Percentiles rank a stretch among this genome's conserved stretches.
Conservation (phyloP, 495 filamentous ascomycete species). For the Clohesyomyces aquaticus region DNA sequence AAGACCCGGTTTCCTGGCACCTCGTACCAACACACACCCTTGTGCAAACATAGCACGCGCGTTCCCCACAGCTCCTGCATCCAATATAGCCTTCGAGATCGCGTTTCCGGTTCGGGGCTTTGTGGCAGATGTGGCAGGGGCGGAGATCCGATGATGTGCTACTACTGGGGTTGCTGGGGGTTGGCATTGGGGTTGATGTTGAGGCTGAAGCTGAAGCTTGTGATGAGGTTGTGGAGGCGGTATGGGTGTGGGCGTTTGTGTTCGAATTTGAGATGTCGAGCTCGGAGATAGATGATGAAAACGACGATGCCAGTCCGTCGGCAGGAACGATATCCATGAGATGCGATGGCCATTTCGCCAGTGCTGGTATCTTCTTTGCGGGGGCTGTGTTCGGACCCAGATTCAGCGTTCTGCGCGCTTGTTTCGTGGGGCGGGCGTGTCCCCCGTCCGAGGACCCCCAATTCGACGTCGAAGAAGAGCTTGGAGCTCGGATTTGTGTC, state of each 20-base stretch:
- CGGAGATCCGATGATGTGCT: slow-evolving; percentile 19
- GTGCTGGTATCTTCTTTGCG: slow-evolving; percentile 2
- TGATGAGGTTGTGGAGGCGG: no score
- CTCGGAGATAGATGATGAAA: not conserved
- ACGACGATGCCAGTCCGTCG: no score
- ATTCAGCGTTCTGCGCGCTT: not conserved
- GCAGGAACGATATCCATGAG: slow-evolving; percentile 29
- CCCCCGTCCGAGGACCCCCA: no score
- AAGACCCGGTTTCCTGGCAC: not conserved
- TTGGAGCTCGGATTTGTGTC: no score
- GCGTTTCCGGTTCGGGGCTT: slow-evolving; percentile 21
- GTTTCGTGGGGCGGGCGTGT: not conserved
- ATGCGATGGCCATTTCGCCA: slow-evolving; percentile 19
- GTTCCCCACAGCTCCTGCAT: slow-evolving; percentile 31
- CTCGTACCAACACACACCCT: slow-evolving; percentile 26
- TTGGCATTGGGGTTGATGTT: not conserved
- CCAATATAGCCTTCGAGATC: slow-evolving; percentile 33
- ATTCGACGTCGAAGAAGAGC: no score
- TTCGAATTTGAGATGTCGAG: not conserved
- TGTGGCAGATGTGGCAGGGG: slow-evolving; percentile 37
- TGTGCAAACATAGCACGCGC: slow-evolving; percentile 37
- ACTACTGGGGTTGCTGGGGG: not conserved
- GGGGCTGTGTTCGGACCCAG: slow-evolving; percentile 19
- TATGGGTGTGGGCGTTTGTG: no score
- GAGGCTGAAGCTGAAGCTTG: not conserved